These are phyloP conservation scores for Melastoma candidum DNA, from an alignment of 441 rosid genomes.

Conservation along the genomic window DNA sequence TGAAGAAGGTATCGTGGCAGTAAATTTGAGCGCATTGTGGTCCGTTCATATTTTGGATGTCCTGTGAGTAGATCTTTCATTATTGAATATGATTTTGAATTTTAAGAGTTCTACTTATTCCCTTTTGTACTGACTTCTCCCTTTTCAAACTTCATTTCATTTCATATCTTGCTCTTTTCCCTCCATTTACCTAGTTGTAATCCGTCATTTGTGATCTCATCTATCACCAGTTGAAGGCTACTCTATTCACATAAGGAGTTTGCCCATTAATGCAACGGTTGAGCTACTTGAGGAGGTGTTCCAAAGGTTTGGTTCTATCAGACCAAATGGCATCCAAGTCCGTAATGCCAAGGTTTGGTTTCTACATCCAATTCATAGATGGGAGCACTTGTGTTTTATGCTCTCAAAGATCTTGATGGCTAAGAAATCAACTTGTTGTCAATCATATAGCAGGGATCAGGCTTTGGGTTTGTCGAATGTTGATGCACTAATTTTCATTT, in stretches of 20 bases:
- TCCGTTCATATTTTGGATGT: too few species aligned
- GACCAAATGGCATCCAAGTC: conserved; percentile 84
- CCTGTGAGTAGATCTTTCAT: too few species aligned
- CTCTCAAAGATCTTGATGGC: conserved; percentile 15
- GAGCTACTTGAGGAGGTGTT: conserved; percentile 65
- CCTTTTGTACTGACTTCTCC: too few species aligned
- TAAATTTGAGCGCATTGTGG: too few species aligned
- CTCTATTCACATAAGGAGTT: conserved; percentile 77
- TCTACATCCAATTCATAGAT: conserved; percentile 5
- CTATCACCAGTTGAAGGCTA: conserved; percentile 55
- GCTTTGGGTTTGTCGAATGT: conserved; percentile 85
- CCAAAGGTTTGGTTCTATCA: conserved; percentile 73
- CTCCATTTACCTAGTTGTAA: too few species aligned
- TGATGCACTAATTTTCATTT: too few species aligned
- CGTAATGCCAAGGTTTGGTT: conserved; percentile 72
- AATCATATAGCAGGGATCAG: conserved; percentile 60
- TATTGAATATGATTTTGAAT: too few species aligned
- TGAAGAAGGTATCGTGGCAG: conserved; percentile 41
- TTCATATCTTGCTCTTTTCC: too few species aligned
- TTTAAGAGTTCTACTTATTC: too few species aligned
- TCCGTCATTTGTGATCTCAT: neutral
- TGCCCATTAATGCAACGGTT: conserved; percentile 69
- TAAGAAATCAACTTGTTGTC: conserved; percentile 14
- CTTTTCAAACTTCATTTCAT: too few species aligned
- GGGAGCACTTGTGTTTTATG: neutral